These are phyloP conservation scores for Nakataea oryzae DNA, from an alignment of 2,329 filamentous ascomycete genomes.

Conservation along the genomic window DNA sequence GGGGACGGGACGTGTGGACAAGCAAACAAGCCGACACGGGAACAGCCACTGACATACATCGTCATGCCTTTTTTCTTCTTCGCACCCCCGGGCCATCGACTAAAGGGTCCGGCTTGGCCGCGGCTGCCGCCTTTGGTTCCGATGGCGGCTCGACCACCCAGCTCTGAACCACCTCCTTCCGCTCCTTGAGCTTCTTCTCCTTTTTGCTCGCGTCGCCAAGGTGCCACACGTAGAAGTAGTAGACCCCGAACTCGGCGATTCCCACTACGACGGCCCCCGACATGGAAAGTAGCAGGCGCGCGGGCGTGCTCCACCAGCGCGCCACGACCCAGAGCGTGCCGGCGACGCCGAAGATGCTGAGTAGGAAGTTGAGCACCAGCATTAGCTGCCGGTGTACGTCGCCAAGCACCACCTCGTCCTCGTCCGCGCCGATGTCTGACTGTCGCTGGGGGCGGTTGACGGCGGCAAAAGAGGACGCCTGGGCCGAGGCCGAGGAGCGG, in stretches of 20 bases:
- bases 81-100: not conserved
- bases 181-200: conserved; percentile 50
- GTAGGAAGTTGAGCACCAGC: conserved; percentile 79
- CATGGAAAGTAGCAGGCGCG: conserved; percentile 60
- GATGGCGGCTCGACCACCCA: conserved; percentile 45
- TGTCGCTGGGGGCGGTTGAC: conserved; percentile 35
- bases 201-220: conserved; percentile 57
- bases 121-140: conserved; percentile 23
- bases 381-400: conserved; percentile 75
- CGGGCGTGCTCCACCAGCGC: conserved; percentile 64
- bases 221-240: conserved; percentile 63
- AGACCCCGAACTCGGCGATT: conserved; percentile 68
- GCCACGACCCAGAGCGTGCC: conserved; percentile 70
- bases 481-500: conserved; percentile 42
- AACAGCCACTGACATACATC: not conserved
- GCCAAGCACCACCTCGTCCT: conserved; percentile 57
- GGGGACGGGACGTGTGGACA: too few relatives aligned
- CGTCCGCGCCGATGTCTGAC: conserved; percentile 36
- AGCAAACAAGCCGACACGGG: not conserved
- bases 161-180: conserved; percentile 59
- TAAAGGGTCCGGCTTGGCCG: conserved; percentile 5
- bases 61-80: conserved; percentile 1
- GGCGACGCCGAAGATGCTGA: conserved; percentile 73
- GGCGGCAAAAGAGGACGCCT: conserved; percentile 39
- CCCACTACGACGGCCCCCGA: conserved; percentile 59